Percentiles rank a stretch among this genome's conserved stretches.
Conservation (phyloP, 1,284 basidiomycete genomes). For the Rhodotorula sp. region DNA sequence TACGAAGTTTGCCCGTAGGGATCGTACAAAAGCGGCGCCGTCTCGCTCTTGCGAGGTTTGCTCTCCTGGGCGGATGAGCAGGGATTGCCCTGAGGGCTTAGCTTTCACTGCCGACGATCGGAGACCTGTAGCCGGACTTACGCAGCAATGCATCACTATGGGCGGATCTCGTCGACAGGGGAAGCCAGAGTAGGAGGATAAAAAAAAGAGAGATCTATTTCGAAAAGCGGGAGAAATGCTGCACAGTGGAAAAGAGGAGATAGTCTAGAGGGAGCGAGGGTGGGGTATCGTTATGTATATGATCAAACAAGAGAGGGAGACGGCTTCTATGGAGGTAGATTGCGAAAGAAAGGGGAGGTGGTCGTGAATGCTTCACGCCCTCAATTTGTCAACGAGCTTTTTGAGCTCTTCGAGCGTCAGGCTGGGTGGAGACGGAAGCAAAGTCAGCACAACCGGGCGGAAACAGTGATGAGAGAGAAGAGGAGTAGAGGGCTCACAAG, state of each 20-base stretch:
- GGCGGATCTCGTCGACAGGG: no score
- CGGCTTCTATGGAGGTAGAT: background rate
- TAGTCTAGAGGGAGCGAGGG: no score
- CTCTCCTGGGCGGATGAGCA: conserved; percentile 9
- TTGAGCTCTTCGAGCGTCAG: conserved; percentile 40
- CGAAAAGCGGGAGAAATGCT: background rate
- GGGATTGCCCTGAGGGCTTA: conserved; percentile 6
- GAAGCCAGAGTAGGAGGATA: background rate
- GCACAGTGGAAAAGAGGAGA: background rate
- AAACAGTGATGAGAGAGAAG: background rate
- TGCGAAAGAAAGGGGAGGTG: background rate
- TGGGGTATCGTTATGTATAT: background rate
- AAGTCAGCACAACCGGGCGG: background rate
- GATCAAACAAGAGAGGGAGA: background rate
- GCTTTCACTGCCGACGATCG: no score
- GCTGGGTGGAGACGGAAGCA: background rate
- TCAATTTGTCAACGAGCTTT: conserved; percentile 29
- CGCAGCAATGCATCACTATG: no score
- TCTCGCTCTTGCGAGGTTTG: background rate
- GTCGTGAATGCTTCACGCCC: no score
- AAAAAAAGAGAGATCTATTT: background rate
- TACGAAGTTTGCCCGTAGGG: no score
- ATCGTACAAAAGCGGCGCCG: conserved; percentile 8
- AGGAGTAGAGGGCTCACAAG: conserved; percentile 23
- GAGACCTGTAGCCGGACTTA: background rate